Evolutionary conservation across 306 rosid genomes (phyloP).

Genomic region (Gleditsia sinensis): DNA sequence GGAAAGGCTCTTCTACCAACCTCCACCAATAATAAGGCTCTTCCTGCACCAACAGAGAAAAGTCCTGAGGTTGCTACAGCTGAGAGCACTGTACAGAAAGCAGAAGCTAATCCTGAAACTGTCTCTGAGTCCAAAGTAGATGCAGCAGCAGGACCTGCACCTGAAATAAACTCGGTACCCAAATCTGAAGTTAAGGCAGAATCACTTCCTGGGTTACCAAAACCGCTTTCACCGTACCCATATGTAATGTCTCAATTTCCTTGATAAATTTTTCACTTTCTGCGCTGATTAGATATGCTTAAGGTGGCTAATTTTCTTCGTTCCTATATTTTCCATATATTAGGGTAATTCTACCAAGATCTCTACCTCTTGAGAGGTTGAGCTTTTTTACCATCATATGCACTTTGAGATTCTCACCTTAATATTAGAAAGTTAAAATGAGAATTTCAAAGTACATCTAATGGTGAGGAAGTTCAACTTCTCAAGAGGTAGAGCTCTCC

Average conservation of each 20-base stretch:
- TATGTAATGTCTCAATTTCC: conserved; percentile 51
- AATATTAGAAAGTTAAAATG: no score
- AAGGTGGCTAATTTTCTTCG: conserved; percentile 23
- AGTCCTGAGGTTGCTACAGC: conserved; percentile 53
- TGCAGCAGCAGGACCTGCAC: conserved; percentile 48
- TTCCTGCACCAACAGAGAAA: conserved; percentile 61
- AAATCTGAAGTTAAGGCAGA: conserved; percentile 64
- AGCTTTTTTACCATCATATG: no score
- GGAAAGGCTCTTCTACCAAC: conserved; percentile 85
- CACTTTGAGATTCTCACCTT: no score
- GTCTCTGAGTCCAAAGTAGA: conserved; percentile 42
- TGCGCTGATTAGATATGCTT: conserved; percentile 29
- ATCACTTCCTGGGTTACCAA: conserved; percentile 53
- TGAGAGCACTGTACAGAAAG: conserved; percentile 43
- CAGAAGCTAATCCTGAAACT: conserved; percentile 48
- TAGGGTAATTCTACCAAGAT: no score
- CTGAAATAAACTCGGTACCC: conserved; percentile 66
- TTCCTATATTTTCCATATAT: conserved; percentile 28
- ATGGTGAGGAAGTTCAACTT: no score
- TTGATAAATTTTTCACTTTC: conserved; percentile 19
- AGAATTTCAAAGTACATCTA: no score
- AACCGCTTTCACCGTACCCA: conserved; percentile 86
- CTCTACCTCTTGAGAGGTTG: no score
- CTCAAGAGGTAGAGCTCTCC: no score
- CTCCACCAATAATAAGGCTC: conserved; percentile 54